Evolutionary conservation across 1,284 basidiomycete genomes (phyloP).

Genomic region (Inonotus hispidus): DNA sequence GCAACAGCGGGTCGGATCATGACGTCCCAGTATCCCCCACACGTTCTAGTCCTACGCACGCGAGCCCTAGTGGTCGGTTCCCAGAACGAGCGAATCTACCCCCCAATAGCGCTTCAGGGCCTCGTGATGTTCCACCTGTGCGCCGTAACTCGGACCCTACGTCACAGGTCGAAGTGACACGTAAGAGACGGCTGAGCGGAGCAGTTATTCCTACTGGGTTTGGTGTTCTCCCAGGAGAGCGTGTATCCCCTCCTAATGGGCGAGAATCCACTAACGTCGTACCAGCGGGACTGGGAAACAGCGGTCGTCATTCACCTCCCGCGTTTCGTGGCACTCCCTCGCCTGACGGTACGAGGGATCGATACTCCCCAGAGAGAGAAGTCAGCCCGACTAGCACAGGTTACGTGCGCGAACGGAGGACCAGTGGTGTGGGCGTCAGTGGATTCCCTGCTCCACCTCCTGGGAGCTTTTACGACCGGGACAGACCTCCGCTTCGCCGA

Average conservation of each 20-base stretch:
- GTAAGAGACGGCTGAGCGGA: slow-evolving; percentile 12
- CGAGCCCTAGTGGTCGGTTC: neutral
- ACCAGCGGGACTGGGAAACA: neutral
- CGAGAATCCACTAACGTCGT: neutral
- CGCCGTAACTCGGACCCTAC: slow-evolving; percentile 9
- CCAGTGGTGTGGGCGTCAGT: neutral
- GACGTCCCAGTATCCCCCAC: slow-evolving; percentile 6
- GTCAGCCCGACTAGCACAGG: neutral
- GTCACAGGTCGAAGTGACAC: slow-evolving; percentile 2
- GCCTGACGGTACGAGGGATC: slow-evolving; percentile 8
- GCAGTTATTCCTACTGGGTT: slow-evolving; percentile 9
- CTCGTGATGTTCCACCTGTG: slow-evolving; percentile 1
- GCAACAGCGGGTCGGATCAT: slow-evolving; percentile 9
- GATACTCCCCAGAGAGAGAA: slow-evolving; percentile 16
- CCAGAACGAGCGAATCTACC: neutral
- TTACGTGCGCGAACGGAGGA: slow-evolving; percentile 8
- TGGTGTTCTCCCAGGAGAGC: slow-evolving; percentile 13
- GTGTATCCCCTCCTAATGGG: slow-evolving; percentile 3
- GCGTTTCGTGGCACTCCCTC: slow-evolving; percentile 11
- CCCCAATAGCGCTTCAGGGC: neutral
- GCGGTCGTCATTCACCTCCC: slow-evolving; percentile 3
- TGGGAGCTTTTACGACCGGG: slow-evolving; percentile 9
- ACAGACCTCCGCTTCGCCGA: neutral
- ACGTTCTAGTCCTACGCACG: slow-evolving; percentile 1
- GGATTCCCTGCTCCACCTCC: slow-evolving; percentile 1